Base-by-base conservation (phyloP, 208 protist genomes). In the Trypanosoma grayi region DNA sequence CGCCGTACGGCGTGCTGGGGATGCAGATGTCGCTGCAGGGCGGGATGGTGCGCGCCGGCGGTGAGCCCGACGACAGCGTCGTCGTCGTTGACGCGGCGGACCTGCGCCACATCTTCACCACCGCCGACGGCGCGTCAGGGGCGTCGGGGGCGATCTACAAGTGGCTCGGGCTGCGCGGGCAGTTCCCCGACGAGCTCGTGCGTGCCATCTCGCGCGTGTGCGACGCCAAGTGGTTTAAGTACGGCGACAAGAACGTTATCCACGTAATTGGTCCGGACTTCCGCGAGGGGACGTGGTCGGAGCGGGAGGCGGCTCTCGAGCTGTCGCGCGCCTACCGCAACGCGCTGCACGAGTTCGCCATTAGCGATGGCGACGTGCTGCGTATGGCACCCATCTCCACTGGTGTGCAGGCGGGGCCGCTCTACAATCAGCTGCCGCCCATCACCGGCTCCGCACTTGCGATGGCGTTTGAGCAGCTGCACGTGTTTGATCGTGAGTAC, bases 71-170 rank as follows among this genome's bases (percentile, higher is more conserved):
- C 60, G 84, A 86, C 40, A 66, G 55, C 28, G 75, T 69, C 40
- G 78, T 82, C 6, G 77, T 95, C 50, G 83, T 83, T 16, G 90
- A 93, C 53, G 67, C 81, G 0, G 77, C 85, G 13, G 84, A 89
- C 47, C 65, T 92, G 39, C 73, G 80, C 57, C 51, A 79, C 33
- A 73, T 93, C 51, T 81, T 90, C 52, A 82, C 74, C 30, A 77
- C 73, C 11, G 77, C 75, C 16, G 71, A 70, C 34, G 59, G 63
- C 34, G 86, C 80, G 4, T 75, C 57, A 1, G 90, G 86, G 18
- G 87, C 90, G 7, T 86, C 90, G 0, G 77, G 83, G 18, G 83
- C 85, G 3, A 93, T 95, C 48, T 93, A 93, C 79, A 90, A 90
- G 46, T 92, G 85, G 86, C 60, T 91, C 20, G 76, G 83, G 6